Base-by-base conservation (phyloP, 1,284 basidiomycete species). In the Amylostereum chailletii region DNA sequence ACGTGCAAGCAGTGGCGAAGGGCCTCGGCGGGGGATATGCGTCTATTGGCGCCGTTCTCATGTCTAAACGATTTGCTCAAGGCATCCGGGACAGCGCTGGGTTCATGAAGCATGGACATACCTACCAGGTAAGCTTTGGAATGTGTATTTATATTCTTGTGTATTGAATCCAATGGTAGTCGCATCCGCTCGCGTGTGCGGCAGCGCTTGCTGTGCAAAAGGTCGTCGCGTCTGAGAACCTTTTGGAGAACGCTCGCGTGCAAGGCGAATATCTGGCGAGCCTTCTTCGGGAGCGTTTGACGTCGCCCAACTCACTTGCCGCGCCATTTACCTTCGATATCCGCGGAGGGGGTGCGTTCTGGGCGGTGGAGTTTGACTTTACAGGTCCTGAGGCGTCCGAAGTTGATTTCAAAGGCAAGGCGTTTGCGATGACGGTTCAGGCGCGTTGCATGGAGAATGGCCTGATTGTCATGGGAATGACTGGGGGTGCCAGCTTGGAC, bases 1-100 rank as follows among this genome's bases (percentile, higher is more conserved):
- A 94, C 65, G 73, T 94, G 36, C 88, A 93, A 65, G 86, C 86
- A 5, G 72, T 92, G 41, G 90, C 90, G 1, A 93, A 94, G 63
- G 89, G 89, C 7, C 76, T 93, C 5, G 89, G 88, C 52, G 90
- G 90, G 65, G 90, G 87, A 27, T 93, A 91, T 65, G 85, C 78
- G 5, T 74, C 88, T n/a, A 89, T 93, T 47, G 87, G 87, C 9
- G 90, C 87, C 0, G 72, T 90, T 3, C 75, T 93, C 41, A 75
- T 91, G 62, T 82, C 78, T n/a, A 74, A 81, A 56, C 74, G 72
- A 50, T 76, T 94, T 36, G 81, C 85, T 1, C 72, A 79, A 49
- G 88, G 82, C 3, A 74, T 94, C 52, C 71, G 75, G 5, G 75
- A 73, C 50, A 71, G 77, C 37, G 77, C 81, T 5, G 88, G 86